These are phyloP conservation scores for Collybia mongolica DNA, from an alignment of 768 basidiomycete genomes.

Conservation along the genomic window DNA sequence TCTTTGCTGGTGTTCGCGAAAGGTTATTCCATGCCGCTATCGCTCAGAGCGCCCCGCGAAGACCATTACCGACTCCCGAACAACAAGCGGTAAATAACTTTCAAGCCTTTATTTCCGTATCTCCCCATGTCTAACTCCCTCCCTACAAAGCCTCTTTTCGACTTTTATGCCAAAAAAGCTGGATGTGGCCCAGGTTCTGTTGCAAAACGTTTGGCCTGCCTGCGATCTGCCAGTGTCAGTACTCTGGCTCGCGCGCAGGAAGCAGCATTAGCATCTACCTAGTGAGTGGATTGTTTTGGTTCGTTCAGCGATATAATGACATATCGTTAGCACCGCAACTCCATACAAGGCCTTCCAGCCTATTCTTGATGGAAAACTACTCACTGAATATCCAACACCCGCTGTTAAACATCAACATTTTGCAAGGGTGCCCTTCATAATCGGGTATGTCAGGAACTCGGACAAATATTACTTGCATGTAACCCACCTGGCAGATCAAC, in stretches of 20 bases:
- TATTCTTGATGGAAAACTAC: constrained; percentile 51
- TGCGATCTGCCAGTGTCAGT: constrained; percentile 49
- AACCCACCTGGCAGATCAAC: constrained; percentile 35
- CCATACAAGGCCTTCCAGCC: constrained; percentile 49
- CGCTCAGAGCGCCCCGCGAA: constrained; percentile 58
- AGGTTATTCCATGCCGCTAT: constrained; percentile 54
- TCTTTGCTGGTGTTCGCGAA: constrained; percentile 40
- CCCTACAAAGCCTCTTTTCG: constrained; percentile 50
- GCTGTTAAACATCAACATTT: constrained; percentile 44
- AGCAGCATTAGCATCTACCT: constrained; percentile 31
- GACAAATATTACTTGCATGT: neutral
- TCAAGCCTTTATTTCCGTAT: neutral
- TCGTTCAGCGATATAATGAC: constrained; percentile 20
- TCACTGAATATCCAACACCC: constrained; percentile 50
- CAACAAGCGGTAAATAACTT: constrained; percentile 43
- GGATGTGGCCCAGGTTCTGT: constrained; percentile 44
- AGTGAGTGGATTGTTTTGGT: constrained; percentile 32
- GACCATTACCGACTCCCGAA: constrained; percentile 48
- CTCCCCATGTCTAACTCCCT: neutral
- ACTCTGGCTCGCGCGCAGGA: constrained; percentile 58
- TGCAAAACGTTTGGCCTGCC: constrained; percentile 37
- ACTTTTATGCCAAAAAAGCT: constrained; percentile 45
- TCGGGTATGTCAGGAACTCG: constrained; percentile 41
- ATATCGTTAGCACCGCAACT: too few species aligned
- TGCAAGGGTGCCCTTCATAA: constrained; percentile 50